Evolutionary conservation across 768 basidiomycete genomes (phyloP).

Genomic region (Leccinum truebloodii): DNA sequence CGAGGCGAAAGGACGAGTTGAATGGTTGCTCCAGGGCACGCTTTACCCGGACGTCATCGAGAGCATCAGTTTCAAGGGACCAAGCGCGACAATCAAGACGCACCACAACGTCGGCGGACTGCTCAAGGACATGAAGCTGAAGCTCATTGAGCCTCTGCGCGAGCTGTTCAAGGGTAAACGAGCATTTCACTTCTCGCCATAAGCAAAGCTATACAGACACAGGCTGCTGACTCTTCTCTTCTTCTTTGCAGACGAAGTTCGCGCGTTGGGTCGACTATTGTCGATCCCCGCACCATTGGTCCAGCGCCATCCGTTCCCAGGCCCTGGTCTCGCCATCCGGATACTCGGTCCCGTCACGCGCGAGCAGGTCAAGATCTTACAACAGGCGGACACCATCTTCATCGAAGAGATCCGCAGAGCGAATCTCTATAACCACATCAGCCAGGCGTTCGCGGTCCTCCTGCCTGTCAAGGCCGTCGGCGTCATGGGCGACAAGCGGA

Average conservation of each 20-base stretch:
- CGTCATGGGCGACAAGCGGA: slow-evolving; percentile 95
- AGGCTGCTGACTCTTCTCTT: neutral
- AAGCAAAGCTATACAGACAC: neutral
- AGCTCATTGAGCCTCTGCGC: slow-evolving; percentile 94
- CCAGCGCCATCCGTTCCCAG: slow-evolving; percentile 97
- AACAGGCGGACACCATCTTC: slow-evolving; percentile 93
- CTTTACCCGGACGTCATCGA: slow-evolving; percentile 99
- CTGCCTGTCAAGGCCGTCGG: slow-evolving; percentile 97
- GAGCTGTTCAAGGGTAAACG: slow-evolving; percentile 95
- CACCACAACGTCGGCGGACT: slow-evolving; percentile 99
- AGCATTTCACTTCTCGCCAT: neutral
- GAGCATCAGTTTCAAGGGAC: slow-evolving; percentile 98
- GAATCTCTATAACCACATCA: slow-evolving; percentile 88
- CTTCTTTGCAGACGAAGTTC: slow-evolving; percentile 78
- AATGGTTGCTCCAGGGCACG: slow-evolving; percentile 97
- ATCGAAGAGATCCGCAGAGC: slow-evolving; percentile 97
- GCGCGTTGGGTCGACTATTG: slow-evolving; percentile 87
- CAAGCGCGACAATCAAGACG: slow-evolving; percentile 98
- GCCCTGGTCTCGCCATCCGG: slow-evolving; percentile 96
- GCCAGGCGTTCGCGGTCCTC: slow-evolving; percentile 95
- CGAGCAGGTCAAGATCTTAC: slow-evolving; percentile 87
- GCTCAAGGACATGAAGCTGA: slow-evolving; percentile 96
- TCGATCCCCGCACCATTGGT: slow-evolving; percentile 92
- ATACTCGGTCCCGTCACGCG: slow-evolving; percentile 95
- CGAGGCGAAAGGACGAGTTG: slow-evolving; percentile 84